Evolutionary conservation across 2,329 filamentous ascomycete species (phyloP), one percentile per base, ranked within the genome.

Genomic region (Magnaporthiopsis incrustans): DNA sequence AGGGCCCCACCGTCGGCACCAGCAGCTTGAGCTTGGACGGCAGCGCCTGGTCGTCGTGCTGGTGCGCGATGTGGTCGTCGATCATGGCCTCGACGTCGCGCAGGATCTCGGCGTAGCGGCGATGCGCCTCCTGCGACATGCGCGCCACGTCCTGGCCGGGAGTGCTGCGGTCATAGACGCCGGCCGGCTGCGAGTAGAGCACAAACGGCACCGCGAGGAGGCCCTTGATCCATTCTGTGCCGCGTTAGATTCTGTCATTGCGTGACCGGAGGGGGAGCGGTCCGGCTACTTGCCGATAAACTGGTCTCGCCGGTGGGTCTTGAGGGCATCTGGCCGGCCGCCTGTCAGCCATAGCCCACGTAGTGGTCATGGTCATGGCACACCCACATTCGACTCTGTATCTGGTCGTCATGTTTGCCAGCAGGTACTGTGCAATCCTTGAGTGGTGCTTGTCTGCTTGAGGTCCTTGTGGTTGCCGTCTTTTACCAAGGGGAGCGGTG

Each of bases 121-220:
- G 83, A 72, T 95, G 92, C 32, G 94, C 91, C 72, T 91, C 89
- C 65, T 86, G 85, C 5, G 91, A 90, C 81, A 94, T 92, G 65
- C 88, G 83, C 59, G 83, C 79, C 62, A 94, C 84, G 64, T 81
- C 84, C 64, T 84, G 80, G 66, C 85, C 85, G 69, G 86, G 82
- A n/a, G n/a, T 30, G 64, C 85, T 81, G 38, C 38, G 15, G 68
- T 93, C 89, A 71, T 94, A 92, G 57, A 92, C 86, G 26, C 92
- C 92, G 1, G 92, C 96, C 4, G 95, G 95, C 73, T 98, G 93
- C 1, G 94, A 97, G 75, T 97, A 92, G 63, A 99, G 85, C 56
- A 99, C 94, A 73, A 99, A 99, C 0, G 95, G 95, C 0, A 98
- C 94, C 1, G 95, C 95, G 15, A 98, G 81, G 4, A 98, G 84